These are phyloP conservation scores for Phytophthora lateralis DNA, from an alignment of 352 stramenopile species.

Conservation along the genomic window DNA sequence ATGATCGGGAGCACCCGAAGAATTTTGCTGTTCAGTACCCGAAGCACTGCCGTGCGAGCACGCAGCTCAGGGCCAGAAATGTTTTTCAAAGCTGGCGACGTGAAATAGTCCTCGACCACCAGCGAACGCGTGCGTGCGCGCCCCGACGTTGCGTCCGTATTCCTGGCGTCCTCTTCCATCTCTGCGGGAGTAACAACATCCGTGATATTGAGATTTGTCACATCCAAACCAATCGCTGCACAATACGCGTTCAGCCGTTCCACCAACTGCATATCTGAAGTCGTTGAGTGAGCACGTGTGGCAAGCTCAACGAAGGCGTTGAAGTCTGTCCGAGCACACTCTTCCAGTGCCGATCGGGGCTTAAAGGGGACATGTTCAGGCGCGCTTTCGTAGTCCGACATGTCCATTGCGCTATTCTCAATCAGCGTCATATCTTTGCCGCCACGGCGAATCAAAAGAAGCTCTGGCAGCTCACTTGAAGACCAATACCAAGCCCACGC, in stretches of 20 bases:
- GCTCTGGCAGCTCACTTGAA: conserved; percentile 88
- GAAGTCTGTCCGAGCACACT: conserved; percentile 52
- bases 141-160: conserved; percentile 5
- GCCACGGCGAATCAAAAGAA: conserved; percentile 79
- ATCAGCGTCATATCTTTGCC: conserved; percentile 89
- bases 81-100: conserved; percentile 62
- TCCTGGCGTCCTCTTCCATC: conserved; percentile 16
- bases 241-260: conserved; percentile 86
- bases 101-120: conserved; percentile 76
- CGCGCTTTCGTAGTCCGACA: conserved; percentile 48
- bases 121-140: conserved; percentile 49
- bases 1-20: conserved; percentile 84
- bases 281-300: conserved; percentile 58
- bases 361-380: conserved; percentile 48
- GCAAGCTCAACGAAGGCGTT: conserved; percentile 68
- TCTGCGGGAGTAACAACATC: conserved; percentile 60
- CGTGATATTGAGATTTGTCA: conserved; percentile 76
- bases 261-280: conserved; percentile 86
- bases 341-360: conserved; percentile 55
- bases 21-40: conserved; percentile 93
- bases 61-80: conserved; percentile 81
- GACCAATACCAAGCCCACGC: conserved; percentile 97
- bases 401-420: conserved; percentile 75
- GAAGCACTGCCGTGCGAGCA: conserved; percentile 91
- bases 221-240: conserved; percentile 78